A percentile compares a stretch with the other conserved stretches of the same genome.
Evolutionary conservation across 2,329 filamentous ascomycete species (phyloP).

Genomic region (Aspergillus carbonarius): DNA sequence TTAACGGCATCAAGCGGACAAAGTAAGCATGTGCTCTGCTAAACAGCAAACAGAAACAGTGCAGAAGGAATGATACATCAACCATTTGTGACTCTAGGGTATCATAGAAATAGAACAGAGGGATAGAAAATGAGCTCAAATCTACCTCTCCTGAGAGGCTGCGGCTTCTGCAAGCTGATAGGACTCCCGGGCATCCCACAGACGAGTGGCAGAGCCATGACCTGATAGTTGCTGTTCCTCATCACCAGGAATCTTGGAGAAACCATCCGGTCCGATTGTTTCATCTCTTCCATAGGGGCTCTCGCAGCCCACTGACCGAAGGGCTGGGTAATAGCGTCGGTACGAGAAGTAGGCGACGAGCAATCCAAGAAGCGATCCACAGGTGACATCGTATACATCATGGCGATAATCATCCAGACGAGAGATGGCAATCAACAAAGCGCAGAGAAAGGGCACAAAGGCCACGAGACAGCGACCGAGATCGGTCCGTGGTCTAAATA

Average conservation of each 20-base stretch:
- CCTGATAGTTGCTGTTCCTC: constrained; percentile 33
- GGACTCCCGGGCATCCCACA: constrained; percentile 17
- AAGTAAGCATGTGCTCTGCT: neutral
- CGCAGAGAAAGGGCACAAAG: constrained; percentile 56
- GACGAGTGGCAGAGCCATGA: constrained; percentile 13
- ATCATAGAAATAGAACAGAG: constrained; percentile 9
- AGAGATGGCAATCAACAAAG: constrained; percentile 60
- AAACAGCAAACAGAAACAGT: too few relatives aligned
- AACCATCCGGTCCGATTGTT: constrained; percentile 24
- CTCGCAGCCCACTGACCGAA: constrained; percentile 53
- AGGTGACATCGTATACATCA: constrained; percentile 62
- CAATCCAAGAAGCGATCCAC: constrained; percentile 56
- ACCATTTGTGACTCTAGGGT: constrained; percentile 10
- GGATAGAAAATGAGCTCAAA: neutral
- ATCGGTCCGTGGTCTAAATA: constrained; percentile 59
- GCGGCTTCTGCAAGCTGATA: constrained; percentile 26
- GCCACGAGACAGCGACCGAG: constrained; percentile 56
- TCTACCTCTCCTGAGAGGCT: constrained; percentile 10
- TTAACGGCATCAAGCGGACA: neutral
- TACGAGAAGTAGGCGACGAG: constrained; percentile 59
- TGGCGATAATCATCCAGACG: constrained; percentile 65
- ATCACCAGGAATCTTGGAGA: constrained; percentile 29
- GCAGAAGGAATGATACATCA: neutral
- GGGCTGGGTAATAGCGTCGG: constrained; percentile 58
- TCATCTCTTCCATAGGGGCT: constrained; percentile 47